A percentile compares a stretch with the other conserved stretches of the same genome.
These are phyloP conservation scores for Echeveria elegans DNA, from an alignment of 164 flowering plant species.

Conservation along the genomic window DNA sequence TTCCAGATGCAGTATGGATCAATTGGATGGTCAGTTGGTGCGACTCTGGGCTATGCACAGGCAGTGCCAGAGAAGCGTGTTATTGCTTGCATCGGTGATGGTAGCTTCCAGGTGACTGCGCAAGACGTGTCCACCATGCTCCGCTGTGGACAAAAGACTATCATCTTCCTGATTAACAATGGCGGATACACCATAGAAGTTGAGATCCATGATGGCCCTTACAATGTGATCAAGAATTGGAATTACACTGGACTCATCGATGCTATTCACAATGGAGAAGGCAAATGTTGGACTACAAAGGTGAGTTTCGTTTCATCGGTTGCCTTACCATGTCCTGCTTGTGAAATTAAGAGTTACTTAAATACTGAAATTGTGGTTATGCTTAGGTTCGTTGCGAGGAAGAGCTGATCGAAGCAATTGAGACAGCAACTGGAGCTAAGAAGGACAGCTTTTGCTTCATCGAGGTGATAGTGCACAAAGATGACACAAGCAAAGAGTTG, in stretches of 20 bases:
- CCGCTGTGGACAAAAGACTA: constrained; percentile 49
- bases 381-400: constrained; percentile 50
- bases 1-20: constrained; percentile 87
- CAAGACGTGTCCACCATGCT: constrained; percentile 87
- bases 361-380: background rate
- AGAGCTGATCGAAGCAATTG: constrained; percentile 61
- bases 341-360: background rate
- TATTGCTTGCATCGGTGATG: constrained; percentile 82
- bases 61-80: constrained; percentile 67
- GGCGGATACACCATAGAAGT: constrained; percentile 84
- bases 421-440: constrained; percentile 41
- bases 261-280: constrained; percentile 67
- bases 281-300: constrained; percentile 71
- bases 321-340: background rate
- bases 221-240: constrained; percentile 85
- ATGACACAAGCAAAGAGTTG: constrained; percentile 83
- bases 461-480: constrained; percentile 74
- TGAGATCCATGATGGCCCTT: constrained; percentile 82
- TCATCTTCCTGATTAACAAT: constrained; percentile 81
- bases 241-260: constrained; percentile 63
- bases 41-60: constrained; percentile 88
- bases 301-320: constrained; percentile 16
- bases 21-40: constrained; percentile 94
- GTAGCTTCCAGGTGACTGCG: constrained; percentile 91
- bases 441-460: constrained; percentile 72